Conservation (phyloP, 139 green algal genomes). For the Chlorella sorokiniana region DNA sequence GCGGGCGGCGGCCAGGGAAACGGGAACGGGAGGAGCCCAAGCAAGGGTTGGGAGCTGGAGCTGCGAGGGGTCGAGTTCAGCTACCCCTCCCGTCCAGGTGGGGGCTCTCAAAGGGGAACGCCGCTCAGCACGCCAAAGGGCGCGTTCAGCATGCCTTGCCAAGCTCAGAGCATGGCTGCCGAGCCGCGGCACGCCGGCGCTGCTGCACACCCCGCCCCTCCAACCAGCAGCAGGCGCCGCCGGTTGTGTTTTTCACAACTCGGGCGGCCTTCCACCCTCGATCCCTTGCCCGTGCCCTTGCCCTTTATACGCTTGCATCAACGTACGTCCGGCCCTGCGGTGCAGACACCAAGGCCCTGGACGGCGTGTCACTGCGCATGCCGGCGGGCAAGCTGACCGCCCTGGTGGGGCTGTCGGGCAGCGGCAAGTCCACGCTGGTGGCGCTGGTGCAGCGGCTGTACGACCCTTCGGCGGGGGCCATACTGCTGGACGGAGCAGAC, state of each 20-base stretch:
- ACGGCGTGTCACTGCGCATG: constrained; percentile 62
- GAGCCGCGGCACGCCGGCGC: no score
- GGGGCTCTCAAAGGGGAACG: no score
- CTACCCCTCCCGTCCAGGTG: constrained; percentile 28
- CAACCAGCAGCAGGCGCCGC: no score
- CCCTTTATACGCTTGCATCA: background rate
- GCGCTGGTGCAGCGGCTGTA: constrained; percentile 80
- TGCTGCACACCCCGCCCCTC: no score
- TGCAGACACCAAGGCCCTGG: constrained; percentile 52
- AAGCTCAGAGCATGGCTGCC: background rate
- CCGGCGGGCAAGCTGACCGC: constrained; percentile 69
- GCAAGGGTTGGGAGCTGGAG: constrained; percentile 41
- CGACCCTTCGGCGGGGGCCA: constrained; percentile 60
- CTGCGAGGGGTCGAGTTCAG: constrained; percentile 64
- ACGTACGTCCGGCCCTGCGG: background rate
- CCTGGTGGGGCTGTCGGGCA: constrained; percentile 72
- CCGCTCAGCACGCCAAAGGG: background rate
- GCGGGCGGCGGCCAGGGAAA: background rate
- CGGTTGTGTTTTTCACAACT: no score
- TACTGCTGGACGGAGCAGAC: constrained; percentile 31
- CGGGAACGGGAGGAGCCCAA: background rate
- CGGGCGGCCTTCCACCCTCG: background rate
- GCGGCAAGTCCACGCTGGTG: constrained; percentile 77
- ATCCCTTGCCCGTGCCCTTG: background rate
- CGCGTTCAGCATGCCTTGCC: background rate